Evolutionary conservation across 225 moss, liverwort and hornwort species (phyloP).

Genomic region (Physcomitrellopsis africana): DNA sequence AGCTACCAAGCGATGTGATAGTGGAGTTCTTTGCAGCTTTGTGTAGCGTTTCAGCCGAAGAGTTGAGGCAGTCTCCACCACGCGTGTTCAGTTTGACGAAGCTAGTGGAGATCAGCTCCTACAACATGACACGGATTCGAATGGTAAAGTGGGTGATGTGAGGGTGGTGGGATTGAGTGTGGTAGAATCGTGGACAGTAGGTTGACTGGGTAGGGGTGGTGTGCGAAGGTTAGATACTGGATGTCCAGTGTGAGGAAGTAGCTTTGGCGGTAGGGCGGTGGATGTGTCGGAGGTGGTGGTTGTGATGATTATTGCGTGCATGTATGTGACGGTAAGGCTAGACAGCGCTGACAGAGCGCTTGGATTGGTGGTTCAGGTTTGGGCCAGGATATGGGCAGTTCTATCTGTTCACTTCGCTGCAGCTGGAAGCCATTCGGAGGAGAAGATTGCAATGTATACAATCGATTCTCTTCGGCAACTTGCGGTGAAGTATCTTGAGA

Average conservation of each 20-base stretch:
- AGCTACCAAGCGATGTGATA: slow-evolving; percentile 82
- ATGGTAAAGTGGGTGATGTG: slow-evolving; percentile 53
- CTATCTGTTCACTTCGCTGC: slow-evolving; percentile 80
- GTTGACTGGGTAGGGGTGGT: neutral
- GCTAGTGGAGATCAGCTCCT: slow-evolving; percentile 90
- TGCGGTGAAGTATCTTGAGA: slow-evolving; percentile 83
- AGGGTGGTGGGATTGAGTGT: too few species aligned
- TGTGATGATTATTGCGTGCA: neutral
- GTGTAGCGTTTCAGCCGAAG: slow-evolving; percentile 85
- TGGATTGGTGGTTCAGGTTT: slow-evolving; percentile 54
- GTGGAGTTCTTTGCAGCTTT: slow-evolving; percentile 88
- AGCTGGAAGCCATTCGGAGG: slow-evolving; percentile 83
- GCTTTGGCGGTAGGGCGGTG: neutral
- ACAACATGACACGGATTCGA: slow-evolving; percentile 86
- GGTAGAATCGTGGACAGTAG: too few species aligned
- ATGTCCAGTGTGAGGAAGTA: too few species aligned
- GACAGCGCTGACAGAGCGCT: neutral
- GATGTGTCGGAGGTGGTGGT: neutral
- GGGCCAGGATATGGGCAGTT: slow-evolving; percentile 90
- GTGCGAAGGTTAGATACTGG: neutral
- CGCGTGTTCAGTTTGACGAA: slow-evolving; percentile 87
- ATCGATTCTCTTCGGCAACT: slow-evolving; percentile 87
- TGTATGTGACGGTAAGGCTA: neutral
- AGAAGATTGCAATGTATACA: slow-evolving; percentile 87
- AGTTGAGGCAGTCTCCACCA: slow-evolving; percentile 75